Percentiles rank a stretch among this genome's conserved stretches.
These are phyloP conservation scores for Sicyos edulis DNA, from an alignment of 306 rosid genomes.

Conservation along the genomic window DNA sequence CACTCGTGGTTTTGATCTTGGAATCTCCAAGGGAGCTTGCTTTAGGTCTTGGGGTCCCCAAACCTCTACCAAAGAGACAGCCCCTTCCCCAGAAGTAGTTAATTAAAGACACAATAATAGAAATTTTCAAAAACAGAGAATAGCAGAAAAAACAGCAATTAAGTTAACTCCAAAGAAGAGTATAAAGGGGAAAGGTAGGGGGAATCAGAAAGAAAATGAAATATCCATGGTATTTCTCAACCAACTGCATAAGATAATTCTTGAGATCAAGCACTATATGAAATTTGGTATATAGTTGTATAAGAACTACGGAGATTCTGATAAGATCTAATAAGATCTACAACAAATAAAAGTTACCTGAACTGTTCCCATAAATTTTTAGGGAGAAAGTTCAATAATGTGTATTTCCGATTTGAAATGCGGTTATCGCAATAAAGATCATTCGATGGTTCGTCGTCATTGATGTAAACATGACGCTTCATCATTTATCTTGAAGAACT, in stretches of 20 bases:
- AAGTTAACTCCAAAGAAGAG: conserved; percentile 14
- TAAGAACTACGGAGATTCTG: not conserved
- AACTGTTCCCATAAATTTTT: conserved; percentile 96
- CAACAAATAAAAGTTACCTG: conserved; percentile 45
- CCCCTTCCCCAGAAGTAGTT: not conserved
- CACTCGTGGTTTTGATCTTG: no score
- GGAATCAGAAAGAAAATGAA: conserved; percentile 1
- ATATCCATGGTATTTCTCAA: conserved; percentile 3
- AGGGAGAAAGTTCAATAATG: conserved; percentile 78
- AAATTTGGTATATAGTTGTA: not conserved
- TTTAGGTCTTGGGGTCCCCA: no score
- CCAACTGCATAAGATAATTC: conserved; percentile 1
- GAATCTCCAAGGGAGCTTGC: no score
- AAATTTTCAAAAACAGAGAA: not conserved
- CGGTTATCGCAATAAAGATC: conserved; percentile 68
- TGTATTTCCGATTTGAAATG: conserved; percentile 83
- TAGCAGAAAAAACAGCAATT: not conserved
- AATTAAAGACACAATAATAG: not conserved
- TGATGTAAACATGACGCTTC: conserved; percentile 84
- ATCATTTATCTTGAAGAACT: conserved; percentile 41
- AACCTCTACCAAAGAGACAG: no score
- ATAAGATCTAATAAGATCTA: not conserved
- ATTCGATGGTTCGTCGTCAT: conserved; percentile 63
- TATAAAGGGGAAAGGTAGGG: conserved; percentile 3
- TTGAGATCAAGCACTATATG: not conserved